Conservation (phyloP, 108 stramenopile genomes). For the Cyclotella sp. region DNA sequence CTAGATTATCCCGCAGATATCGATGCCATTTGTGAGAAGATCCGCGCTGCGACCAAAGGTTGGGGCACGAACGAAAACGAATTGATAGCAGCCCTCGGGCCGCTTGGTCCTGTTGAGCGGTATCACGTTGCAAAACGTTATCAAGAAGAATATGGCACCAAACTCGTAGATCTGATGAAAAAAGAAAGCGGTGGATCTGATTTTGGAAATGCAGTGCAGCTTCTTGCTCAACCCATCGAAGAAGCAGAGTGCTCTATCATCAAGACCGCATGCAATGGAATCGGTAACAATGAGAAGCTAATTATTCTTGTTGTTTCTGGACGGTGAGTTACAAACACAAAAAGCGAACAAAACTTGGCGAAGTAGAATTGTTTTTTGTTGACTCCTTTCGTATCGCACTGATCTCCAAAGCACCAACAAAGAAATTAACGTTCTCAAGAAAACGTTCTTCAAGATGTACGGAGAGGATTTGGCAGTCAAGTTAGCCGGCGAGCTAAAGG, state of each 20-base stretch:
- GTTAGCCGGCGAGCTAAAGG: not conserved
- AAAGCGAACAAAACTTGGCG: not conserved
- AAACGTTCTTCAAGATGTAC: constrained; percentile 5
- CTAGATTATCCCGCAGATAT: constrained; percentile 9
- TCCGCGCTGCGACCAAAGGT: constrained; percentile 2
- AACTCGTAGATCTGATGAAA: constrained; percentile 9
- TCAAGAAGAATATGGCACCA: constrained; percentile 1
- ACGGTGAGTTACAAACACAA: not conserved
- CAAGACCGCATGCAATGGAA: not conserved
- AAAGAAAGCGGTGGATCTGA: constrained; percentile 10
- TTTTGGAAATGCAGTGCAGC: constrained; percentile 10
- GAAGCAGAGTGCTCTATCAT: constrained; percentile 14
- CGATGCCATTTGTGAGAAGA: not conserved
- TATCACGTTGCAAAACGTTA: constrained; percentile 11
- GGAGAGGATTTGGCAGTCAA: constrained; percentile 8
- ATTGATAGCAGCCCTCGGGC: constrained; percentile 4
- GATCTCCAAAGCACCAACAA: constrained; percentile 9
- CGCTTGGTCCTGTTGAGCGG: constrained; percentile 9
- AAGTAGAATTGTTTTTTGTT: not conserved
- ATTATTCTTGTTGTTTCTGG: constrained; percentile 5
- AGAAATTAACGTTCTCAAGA: constrained; percentile 15
- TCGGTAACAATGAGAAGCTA: constrained; percentile 9
- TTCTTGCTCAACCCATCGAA: constrained; percentile 12
- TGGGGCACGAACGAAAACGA: constrained; percentile 12
- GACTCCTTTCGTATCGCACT: not conserved